A percentile compares a stretch with the other conserved stretches of the same genome.
phyloP scores from a whole-genome alignment of 73 alveolate species.

The Paramecium tetraurelia region DNA sequence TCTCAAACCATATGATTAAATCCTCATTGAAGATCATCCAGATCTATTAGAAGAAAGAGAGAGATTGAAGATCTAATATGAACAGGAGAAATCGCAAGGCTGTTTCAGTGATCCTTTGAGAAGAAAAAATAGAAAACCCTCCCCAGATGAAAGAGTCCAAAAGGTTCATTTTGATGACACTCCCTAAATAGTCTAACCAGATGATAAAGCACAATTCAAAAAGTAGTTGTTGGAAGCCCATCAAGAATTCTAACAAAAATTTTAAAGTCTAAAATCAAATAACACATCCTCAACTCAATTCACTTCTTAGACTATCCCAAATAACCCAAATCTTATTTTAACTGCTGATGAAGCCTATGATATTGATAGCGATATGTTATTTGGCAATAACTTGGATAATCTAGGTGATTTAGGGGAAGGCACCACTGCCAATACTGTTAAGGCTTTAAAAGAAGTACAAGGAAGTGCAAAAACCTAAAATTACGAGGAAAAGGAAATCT shows the following conservation, averaged over 20 bases:
- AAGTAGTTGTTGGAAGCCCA: conserved; percentile 6
- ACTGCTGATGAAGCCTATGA: conserved; percentile 63
- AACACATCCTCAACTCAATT: not conserved
- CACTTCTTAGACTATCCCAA: not conserved
- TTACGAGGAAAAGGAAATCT: not conserved
- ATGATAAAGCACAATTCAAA: not conserved
- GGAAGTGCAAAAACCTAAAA: not conserved
- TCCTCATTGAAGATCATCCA: conserved; percentile 34
- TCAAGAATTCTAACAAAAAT: conserved; percentile 44
- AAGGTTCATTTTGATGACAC: not conserved
- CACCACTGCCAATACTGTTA: conserved; percentile 2
- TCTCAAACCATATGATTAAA: conserved; percentile 69
- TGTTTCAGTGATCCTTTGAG: conserved; percentile 40
- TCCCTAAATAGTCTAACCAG: not conserved
- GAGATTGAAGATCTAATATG: not conserved
- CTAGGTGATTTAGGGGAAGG: conserved; percentile 37
- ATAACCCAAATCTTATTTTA: conserved; percentile 6
- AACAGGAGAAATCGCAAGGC: conserved; percentile 57
- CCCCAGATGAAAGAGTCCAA: conserved; percentile 15
- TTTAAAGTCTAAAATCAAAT: conserved; percentile 2
- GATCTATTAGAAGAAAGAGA: conserved; percentile 28
- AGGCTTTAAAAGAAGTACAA: not conserved
- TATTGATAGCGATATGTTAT: conserved; percentile 19
- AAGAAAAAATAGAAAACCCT: conserved; percentile 32
- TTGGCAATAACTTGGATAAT: not conserved